These are phyloP conservation scores for Podaxis rugospora DNA, from an alignment of 768 basidiomycete genomes.

Conservation along the genomic window DNA sequence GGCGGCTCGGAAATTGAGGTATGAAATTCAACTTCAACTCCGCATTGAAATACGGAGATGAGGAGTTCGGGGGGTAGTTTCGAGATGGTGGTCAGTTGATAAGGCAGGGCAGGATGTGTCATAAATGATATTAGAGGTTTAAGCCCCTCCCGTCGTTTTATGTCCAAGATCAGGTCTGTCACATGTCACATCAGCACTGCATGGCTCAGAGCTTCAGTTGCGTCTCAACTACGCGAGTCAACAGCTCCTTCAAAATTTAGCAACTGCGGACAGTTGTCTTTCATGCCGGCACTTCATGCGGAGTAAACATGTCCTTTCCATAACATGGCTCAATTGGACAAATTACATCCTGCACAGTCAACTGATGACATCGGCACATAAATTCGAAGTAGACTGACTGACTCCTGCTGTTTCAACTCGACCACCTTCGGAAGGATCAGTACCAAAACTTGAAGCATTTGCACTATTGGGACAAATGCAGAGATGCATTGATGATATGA, in stretches of 20 bases:
- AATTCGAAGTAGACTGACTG: background rate
- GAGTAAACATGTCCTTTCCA: too few species aligned
- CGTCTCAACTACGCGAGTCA: too few species aligned
- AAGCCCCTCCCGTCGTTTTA: background rate
- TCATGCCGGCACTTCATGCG: too few species aligned
- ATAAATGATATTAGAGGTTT: background rate
- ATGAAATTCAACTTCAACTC: background rate
- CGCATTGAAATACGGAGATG: background rate
- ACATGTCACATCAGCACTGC: background rate
- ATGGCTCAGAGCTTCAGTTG: background rate
- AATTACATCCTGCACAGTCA: background rate
- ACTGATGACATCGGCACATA: background rate
- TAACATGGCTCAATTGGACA: background rate
- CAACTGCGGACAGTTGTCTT: too few species aligned
- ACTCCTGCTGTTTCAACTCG: background rate
- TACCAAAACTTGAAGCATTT: background rate
- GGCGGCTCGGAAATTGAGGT: background rate
- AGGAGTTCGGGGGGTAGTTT: conserved; percentile 4
- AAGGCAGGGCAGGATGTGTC: background rate
- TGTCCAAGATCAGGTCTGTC: background rate
- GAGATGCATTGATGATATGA: background rate
- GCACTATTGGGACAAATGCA: background rate
- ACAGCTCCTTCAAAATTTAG: too few species aligned
- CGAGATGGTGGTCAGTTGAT: background rate
- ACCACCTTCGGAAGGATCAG: background rate